A percentile compares a stretch with the other conserved stretches of the same genome.
phyloP scores from a whole-genome alignment of 2,329 filamentous ascomycete genomes.

The Fusarium liriodendri region DNA sequence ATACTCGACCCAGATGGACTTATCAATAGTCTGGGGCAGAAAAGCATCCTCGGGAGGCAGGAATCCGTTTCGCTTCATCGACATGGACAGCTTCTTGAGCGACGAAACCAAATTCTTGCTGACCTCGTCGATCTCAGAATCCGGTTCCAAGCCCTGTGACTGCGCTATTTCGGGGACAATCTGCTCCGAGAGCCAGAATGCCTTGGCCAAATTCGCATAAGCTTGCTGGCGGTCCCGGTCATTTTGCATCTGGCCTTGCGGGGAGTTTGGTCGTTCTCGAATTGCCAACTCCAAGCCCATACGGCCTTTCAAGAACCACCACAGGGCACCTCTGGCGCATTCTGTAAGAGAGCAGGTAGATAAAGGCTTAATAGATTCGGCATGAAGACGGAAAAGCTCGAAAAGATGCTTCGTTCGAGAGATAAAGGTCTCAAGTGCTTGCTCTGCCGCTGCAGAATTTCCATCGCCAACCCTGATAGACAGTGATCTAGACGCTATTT shows the following conservation, averaged over 20 bases:
- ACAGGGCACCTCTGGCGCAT: slow-evolving; percentile 78
- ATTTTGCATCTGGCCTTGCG: slow-evolving; percentile 65
- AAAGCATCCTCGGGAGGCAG: slow-evolving; percentile 76
- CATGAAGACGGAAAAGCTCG: slow-evolving; percentile 80
- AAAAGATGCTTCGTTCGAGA: slow-evolving; percentile 78
- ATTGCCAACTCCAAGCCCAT: slow-evolving; percentile 79
- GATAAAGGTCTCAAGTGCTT: slow-evolving; percentile 77
- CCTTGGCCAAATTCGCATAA: slow-evolving; percentile 86
- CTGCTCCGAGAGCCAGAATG: slow-evolving; percentile 80
- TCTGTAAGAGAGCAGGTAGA: slow-evolving; percentile 72
- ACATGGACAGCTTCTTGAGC: slow-evolving; percentile 79
- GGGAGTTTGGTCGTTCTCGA: slow-evolving; percentile 66
- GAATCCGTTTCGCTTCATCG: slow-evolving; percentile 86
- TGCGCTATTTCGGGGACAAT: slow-evolving; percentile 62
- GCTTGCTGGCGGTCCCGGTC: slow-evolving; percentile 76
- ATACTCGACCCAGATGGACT: slow-evolving; percentile 84
- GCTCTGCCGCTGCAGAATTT: slow-evolving; percentile 64
- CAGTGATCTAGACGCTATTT: slow-evolving; percentile 46
- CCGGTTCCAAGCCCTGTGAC: slow-evolving; percentile 54
- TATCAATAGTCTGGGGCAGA: slow-evolving; percentile 82
- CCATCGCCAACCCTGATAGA: slow-evolving; percentile 56
- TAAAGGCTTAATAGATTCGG: slow-evolving; percentile 77
- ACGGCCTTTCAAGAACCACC: slow-evolving; percentile 92
- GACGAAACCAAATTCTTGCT: slow-evolving; percentile 70
- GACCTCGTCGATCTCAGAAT: slow-evolving; percentile 63